Evolutionary conservation across 2,329 filamentous ascomycete species (phyloP).

Genomic region (Dothiorella sarmentorum): DNA sequence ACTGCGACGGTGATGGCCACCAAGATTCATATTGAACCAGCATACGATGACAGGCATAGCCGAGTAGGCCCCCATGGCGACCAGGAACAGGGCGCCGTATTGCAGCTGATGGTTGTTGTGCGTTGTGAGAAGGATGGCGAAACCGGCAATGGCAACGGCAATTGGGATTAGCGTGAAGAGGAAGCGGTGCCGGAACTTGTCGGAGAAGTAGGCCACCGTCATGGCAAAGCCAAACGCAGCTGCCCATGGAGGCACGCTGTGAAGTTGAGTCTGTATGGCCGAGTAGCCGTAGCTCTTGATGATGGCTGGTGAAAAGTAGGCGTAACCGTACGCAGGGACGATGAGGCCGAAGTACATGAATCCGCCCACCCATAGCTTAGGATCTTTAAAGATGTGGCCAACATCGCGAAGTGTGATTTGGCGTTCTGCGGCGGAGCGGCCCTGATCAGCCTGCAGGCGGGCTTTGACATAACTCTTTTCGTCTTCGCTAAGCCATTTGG

Average conservation of each 20-base stretch:
- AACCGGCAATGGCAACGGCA: conserved; percentile 66
- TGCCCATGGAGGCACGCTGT: conserved; percentile 60
- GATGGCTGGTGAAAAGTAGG: conserved; percentile 49
- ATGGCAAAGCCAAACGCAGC: conserved; percentile 78
- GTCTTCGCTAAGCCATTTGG: conserved; percentile 46
- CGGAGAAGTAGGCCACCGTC: conserved; percentile 68
- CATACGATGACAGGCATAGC: conserved; percentile 80
- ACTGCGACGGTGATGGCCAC: conserved; percentile 48
- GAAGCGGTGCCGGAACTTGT: conserved; percentile 70
- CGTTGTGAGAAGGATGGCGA: conserved; percentile 68
- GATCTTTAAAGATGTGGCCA: conserved; percentile 46
- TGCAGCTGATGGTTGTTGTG: conserved; percentile 65
- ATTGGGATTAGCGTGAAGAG: conserved; percentile 68
- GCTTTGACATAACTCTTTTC: conserved; percentile 47
- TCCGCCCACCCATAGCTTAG: conserved; percentile 47
- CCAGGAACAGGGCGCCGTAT: conserved; percentile 78
- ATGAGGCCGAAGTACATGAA: conserved; percentile 53
- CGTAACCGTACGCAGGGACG: conserved; percentile 39
- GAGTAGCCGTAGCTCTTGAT: conserved; percentile 50
- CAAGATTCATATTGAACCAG: conserved; percentile 56
- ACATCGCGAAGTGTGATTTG: conserved; percentile 44
- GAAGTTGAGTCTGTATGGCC: conserved; percentile 52
- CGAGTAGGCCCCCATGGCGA: conserved; percentile 74
- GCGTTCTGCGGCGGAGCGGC: conserved; percentile 44
- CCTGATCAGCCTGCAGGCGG: conserved; percentile 47